Base-by-base conservation (phyloP, 345 rosid species). In the Balakata baccata region DNA sequence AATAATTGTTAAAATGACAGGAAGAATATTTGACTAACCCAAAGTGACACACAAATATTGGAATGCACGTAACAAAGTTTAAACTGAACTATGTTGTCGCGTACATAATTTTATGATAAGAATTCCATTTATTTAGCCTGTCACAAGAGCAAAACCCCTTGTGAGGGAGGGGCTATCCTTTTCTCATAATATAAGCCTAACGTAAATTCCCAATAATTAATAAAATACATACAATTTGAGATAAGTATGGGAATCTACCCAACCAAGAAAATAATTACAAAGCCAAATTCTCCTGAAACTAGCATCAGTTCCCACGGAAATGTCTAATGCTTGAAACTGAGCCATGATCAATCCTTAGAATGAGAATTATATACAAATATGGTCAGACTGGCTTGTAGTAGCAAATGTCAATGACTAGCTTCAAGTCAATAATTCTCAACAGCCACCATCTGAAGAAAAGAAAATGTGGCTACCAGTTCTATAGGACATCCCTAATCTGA, bases 371-470 rank as follows among this genome's bases (percentile, higher is more conserved):
- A 47, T 39, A 47, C 47, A 20, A 4, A 20, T 7, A 18, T 22
- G 54, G 69, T 1, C 6, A 18, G 25, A 51, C 39, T 47, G 25
- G 52, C 57, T 41, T 13, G 41, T 29, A 12, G 37, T 49, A 49
- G 47, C 51, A 3, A 5, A 54, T 38, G 45, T 13, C 18, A 65
- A 18, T 53, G 10, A 25, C 29, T 17, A 43, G 43, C 25, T 18
- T 60, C 0, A 47, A 34, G 12, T 29, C 18, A 7, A 25, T 62
- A 68, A 78, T 74, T 73, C 66, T 68, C 74, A 56, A 5, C 9
- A 5, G 9, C 46, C 6, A 29, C 34, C 34, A 29, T 29, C 34
- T 29, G 34, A 29, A 29, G 2, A 29, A 1, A 1, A 29, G 2
- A 29, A 29, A 29, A 29, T 29, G 34, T 6, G 70, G 58, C 69